Conservation (phyloP, 2,329 filamentous ascomycete genomes). For the Trichophyton benhamiae region DNA sequence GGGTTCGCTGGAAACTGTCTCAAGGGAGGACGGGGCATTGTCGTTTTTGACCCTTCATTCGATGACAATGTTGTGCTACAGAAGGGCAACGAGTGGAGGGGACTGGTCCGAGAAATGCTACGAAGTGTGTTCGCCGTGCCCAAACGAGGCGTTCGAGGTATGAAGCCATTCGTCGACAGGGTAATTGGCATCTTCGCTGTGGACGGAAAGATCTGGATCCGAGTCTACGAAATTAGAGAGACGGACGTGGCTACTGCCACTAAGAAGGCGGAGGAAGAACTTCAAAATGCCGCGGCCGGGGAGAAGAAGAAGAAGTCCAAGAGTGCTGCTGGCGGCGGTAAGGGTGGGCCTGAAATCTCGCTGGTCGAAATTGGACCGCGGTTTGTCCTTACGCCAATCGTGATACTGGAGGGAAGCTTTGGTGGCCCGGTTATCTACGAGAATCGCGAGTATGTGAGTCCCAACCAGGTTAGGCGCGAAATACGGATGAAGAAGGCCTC, state of each 20-base stretch:
- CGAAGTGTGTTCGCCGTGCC: conserved; percentile 86
- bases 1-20: conserved; percentile 87
- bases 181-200: conserved; percentile 85
- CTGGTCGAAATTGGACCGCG: conserved; percentile 89
- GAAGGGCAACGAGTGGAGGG: conserved; percentile 33
- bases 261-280: conserved; percentile 29
- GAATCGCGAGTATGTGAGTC: conserved; percentile 93
- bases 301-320: conserved; percentile 28
- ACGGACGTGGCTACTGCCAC: conserved; percentile 50
- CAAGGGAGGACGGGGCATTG: conserved; percentile 79
- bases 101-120: conserved; percentile 68
- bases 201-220: conserved; percentile 90
- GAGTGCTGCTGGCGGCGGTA: conserved; percentile 38
- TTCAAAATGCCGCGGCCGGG: conserved; percentile 27
- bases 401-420: conserved; percentile 90
- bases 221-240: conserved; percentile 87
- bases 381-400: conserved; percentile 84
- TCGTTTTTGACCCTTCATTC: conserved; percentile 85
- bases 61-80: conserved; percentile 66
- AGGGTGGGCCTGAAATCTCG: conserved; percentile 53
- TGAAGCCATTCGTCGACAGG: conserved; percentile 92
- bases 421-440: conserved; percentile 95
- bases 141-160: conserved; percentile 64
- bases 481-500: conserved; percentile 62
- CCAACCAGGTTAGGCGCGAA: conserved; percentile 84